Evolutionary conservation across 2,329 filamentous ascomycete genomes (phyloP), one percentile per base, ranked within the genome.

Genomic region (Pleurostoma richardsiae): DNA sequence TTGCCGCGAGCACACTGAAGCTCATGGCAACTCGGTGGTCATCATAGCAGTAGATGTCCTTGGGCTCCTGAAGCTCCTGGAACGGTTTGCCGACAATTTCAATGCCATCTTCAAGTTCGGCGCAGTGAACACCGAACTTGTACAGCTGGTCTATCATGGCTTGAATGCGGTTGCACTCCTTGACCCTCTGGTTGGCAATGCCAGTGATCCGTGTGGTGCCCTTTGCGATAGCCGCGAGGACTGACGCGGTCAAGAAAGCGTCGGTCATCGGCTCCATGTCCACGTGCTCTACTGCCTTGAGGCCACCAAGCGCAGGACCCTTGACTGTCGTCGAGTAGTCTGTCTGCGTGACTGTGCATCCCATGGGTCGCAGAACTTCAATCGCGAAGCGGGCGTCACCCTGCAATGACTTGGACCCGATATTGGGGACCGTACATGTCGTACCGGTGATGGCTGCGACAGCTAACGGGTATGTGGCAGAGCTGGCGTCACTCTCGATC

Each of bases 181-280:
- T 99, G 49, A 97, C 92, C 56, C 94, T 83, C 65, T 99, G 94
- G 60, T 99, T 99, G 30, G 94, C 94, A 56, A 99, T 99, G 43
- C 94, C 94, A 11, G 85, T 86, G 54, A 99, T 97, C 47, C 82
- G 82, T 0, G 94, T 99, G 43, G 83, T 83, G 2, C 88, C 89
- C 10, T 79, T 82, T 7, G 92, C 90, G 40, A 96, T 89, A 33
- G 94, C 94, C 29, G 90, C 94, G 41, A 99, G 77, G 4, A 96
- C 90, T 2, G 90, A 95, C 19, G 94, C 94, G 4, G 91, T 96
- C 44, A 99, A 76, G 74, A 99, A 99, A 42, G 94, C 94, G 67
- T 99, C 94, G 0, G 94, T 99, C 94, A 99, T 99, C 1, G 92
- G 88, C 65, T 97, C 94, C 94, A 99, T 99, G 60, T 99, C 91